These are phyloP conservation scores for Acanthamoeba healyi DNA, from an alignment of 208 protist species.

Conservation along the genomic window DNA sequence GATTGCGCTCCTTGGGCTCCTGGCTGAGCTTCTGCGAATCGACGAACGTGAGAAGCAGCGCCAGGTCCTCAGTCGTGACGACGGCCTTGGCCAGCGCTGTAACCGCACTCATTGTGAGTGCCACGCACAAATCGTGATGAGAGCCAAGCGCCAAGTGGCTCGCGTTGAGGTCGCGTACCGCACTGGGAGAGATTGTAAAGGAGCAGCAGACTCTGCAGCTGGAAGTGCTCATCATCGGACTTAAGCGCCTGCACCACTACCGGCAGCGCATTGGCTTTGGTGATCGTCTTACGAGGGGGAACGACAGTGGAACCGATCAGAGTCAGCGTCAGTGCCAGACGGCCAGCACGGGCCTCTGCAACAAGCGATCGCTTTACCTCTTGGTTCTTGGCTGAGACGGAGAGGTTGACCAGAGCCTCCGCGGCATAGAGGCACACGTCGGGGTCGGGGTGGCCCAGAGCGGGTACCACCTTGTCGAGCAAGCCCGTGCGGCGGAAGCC, in stretches of 20 bases:
- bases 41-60: not conserved
- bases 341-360: not conserved
- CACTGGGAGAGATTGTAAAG: not conserved
- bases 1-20: slow-evolving; percentile 3
- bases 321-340: not conserved
- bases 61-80: not conserved
- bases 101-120: not conserved
- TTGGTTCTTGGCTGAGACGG: not conserved
- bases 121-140: not conserved
- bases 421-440: not conserved
- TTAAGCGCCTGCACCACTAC: not conserved
- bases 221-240: not conserved
- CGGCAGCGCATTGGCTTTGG: not conserved
- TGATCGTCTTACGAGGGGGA: not conserved
- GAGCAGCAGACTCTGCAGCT: not conserved
- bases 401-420: slow-evolving; percentile 11
- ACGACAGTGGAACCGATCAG: not conserved
- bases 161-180: too few relatives aligned
- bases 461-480: not conserved
- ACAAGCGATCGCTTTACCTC: too few relatives aligned
- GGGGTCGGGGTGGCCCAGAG: not conserved
- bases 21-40: not conserved
- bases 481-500: not conserved
- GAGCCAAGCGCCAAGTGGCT: not conserved
- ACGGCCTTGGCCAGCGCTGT: not conserved